phyloP scores from a whole-genome alignment of 176 grass and related monocot species.

The Areca catechu region DNA sequence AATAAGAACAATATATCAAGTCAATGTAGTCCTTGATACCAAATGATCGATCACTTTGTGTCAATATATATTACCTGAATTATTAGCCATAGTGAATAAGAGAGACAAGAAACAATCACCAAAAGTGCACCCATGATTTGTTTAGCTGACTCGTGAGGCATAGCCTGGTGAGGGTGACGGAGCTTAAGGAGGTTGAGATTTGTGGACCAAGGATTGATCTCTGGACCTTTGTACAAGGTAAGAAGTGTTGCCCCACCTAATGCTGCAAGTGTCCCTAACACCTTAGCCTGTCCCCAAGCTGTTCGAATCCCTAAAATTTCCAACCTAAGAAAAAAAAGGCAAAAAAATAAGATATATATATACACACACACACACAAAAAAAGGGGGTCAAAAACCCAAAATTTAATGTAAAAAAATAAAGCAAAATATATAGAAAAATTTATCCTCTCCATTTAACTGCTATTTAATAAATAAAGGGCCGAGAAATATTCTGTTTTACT shows the following conservation, averaged over 20 bases:
- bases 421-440: too few species aligned
- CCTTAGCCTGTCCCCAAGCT: slow-evolving; percentile 31
- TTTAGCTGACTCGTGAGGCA: neutral
- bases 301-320: slow-evolving; percentile 25
- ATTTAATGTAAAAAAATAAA: too few species aligned
- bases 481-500: too few species aligned
- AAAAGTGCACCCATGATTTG: slow-evolving; percentile 35
- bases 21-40: neutral
- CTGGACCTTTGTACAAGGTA: slow-evolving; percentile 48
- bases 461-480: too few species aligned
- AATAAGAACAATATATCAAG: neutral
- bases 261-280: slow-evolving; percentile 30
- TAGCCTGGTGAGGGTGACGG: neutral
- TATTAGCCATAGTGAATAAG: slow-evolving; percentile 37
- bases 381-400: too few species aligned
- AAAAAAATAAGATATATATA: too few species aligned
- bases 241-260: slow-evolving; percentile 43
- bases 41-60: neutral
- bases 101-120: slow-evolving; percentile 38
- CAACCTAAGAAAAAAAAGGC: slow-evolving; percentile 5
- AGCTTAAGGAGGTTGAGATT: slow-evolving; percentile 11
- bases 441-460: too few species aligned
- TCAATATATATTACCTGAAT: slow-evolving; percentile 28
- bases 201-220: slow-evolving; percentile 12
- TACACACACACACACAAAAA: too few species aligned